Evolutionary conservation across 1,284 basidiomycete genomes (phyloP), one percentile per base, ranked within the genome.

Genomic region (Neonothopanus nambi): DNA sequence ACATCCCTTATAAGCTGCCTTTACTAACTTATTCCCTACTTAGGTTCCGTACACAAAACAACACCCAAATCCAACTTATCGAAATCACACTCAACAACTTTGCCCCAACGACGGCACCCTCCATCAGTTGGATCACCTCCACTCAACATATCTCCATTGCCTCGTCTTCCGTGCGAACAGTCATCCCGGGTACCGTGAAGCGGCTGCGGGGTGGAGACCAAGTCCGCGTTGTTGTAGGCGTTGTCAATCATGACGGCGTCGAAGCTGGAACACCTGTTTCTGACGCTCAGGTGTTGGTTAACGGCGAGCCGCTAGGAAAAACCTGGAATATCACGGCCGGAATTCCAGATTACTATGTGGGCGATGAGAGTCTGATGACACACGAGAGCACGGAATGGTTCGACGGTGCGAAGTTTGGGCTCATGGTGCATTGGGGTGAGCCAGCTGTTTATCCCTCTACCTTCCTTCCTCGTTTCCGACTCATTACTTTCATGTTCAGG

Each of bases 161-260:
- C 21, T 64, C 39, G n/a, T n/a, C 38, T 12, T 51, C 64, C 5
- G 43, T 67, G n/a, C 40, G 57, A n/a, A 67, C 66, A 1, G 58
- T 66, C 24, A 54, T 59, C 7, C 63, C 66, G 0, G 65, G 62
- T 12, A 41, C 18, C 2, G 44, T 67, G n/a, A 56, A 59, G 4
- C 61, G 65, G 21, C 53, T 67, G 17, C 55, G 63, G 15, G 55
- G 63, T 23, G 63, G 63, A 26, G 65, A 67, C 52, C 65, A 67
- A 55, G 64, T 66, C 33, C 51, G 62, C 9, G 59, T 65, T 17
- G 46, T 58, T 38, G 61, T 65, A 13, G 59, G 64, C 23, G 59
- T 67, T 9, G 42, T 54, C 13, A 57, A 54, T 39, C 21, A 47
- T 3, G 35, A 51, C 30, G 47, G 52, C 17, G 52, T 54, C 20